Base-by-base conservation (phyloP, 805 yeast genomes). In the Sungouiella thailandica region DNA sequence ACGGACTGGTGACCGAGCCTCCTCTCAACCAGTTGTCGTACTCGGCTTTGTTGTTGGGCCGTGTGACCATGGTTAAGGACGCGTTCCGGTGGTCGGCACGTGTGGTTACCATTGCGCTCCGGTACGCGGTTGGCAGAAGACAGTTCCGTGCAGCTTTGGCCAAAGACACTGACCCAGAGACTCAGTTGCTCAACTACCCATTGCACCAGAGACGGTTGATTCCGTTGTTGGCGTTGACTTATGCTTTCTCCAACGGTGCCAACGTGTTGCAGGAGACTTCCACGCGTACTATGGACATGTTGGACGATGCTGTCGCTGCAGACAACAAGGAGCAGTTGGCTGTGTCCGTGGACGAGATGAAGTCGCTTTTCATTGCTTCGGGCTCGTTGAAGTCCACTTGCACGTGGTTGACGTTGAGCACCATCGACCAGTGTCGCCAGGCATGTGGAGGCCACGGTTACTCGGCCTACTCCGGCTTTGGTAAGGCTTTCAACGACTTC, bases 361-460 rank as follows among this genome's bases (percentile, higher is more conserved):
- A 89, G 62, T 76, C 80, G 31, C 66, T 89, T 39, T 89, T 89
- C 59, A 80, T 84, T 25, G 80, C 83, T 37, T 83, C 94, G 20
- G 96, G 94, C 7, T 81, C 95, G 26, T 71, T 87, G 53, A 89
- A 89, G 60, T 88, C 96, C 3, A 79, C 95, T 23, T 76, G 81
- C 43, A 89, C 97, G 25, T 89, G 96, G 96, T 69, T 79, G 26
- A 75, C 86, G 20, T 79, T 88, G 25, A 75, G 74, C 39, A 68
- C 83, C 47, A 88, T 89, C 53, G 95, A 87, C 56, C 89, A 88
- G 63, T 76, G 88, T 44, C 76, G 97, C 64, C 97, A 89, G 62
- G 72, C 95, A 2, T 88, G 96, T 61, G 96, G 97, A 57, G 97
- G 97, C 20, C 96, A 85, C 60, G 97, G 97, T 25, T 89, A 89